These are phyloP conservation scores for Trichoderma oligosporum DNA, from an alignment of 2,329 filamentous ascomycete genomes.

Conservation along the genomic window DNA sequence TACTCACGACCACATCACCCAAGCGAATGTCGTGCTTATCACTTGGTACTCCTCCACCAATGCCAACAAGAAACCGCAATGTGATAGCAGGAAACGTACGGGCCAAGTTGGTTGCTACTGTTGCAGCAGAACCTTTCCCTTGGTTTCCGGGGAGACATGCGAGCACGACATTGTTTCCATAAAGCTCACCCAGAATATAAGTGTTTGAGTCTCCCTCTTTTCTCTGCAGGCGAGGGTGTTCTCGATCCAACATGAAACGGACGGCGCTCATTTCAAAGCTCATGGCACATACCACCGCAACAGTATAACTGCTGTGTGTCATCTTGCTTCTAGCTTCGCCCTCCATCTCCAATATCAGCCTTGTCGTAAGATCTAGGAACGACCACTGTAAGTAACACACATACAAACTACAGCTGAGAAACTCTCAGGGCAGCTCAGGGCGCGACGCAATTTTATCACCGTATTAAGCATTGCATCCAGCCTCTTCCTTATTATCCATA, in stretches of 20 bases:
- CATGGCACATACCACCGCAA: conserved; percentile 27
- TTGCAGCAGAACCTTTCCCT: conserved; percentile 23
- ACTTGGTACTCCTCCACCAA: conserved; percentile 35
- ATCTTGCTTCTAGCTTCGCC: neutral
- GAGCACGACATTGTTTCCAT: conserved; percentile 23
- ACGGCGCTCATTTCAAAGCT: conserved; percentile 29
- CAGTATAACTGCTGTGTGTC: neutral
- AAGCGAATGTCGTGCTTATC: conserved; percentile 33
- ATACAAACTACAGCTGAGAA: too few relatives aligned
- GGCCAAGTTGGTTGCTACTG: conserved; percentile 25
- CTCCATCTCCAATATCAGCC: too few relatives aligned
- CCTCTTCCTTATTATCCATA: too few relatives aligned
- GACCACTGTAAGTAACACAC: too few relatives aligned
- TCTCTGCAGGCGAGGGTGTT: conserved; percentile 23
- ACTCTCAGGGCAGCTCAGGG: too few relatives aligned
- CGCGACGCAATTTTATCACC: too few relatives aligned
- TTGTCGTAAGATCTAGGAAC: too few relatives aligned
- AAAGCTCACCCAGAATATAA: conserved; percentile 22
- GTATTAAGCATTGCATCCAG: too few relatives aligned
- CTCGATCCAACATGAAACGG: conserved; percentile 29
- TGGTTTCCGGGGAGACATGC: conserved; percentile 22
- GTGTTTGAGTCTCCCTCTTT: conserved; percentile 23
- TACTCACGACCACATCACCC: conserved; percentile 27
- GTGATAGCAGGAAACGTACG: conserved; percentile 22
- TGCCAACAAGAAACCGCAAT: conserved; percentile 23